Percentiles rank a stretch among this genome's conserved stretches.
These are phyloP conservation scores for Phalaenopsis hybrid DNA, from an alignment of 116 monocot genomes.

Conservation along the genomic window DNA sequence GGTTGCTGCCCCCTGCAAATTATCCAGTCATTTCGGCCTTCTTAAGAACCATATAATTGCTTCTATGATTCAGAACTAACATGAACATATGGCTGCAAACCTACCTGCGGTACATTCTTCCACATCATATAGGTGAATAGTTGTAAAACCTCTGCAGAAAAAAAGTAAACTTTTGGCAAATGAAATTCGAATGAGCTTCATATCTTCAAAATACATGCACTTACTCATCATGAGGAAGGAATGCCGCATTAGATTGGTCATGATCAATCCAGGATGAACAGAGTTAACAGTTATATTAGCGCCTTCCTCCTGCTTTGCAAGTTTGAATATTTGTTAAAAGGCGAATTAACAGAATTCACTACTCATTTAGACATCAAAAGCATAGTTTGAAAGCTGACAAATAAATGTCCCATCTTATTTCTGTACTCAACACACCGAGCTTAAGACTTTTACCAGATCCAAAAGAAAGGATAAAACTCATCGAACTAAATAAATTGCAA, in stretches of 20 bases:
- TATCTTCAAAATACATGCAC: background rate
- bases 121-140: conserved; percentile 64
- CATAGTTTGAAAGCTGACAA: no score
- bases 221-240: conserved; percentile 67
- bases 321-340: background rate
- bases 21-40: background rate
- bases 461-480: no score
- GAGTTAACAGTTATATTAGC: conserved; percentile 81
- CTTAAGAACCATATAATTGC: no score
- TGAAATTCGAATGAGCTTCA: background rate
- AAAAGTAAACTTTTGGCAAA: background rate
- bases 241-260: conserved; percentile 97
- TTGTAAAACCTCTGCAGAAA: conserved; percentile 48
- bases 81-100: conserved; percentile 18
- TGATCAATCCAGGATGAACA: conserved; percentile 91
- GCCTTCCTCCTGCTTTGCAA: conserved; percentile 63
- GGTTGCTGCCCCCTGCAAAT: conserved; percentile 78
- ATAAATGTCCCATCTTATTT: no score
- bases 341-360: no score
- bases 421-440: no score
- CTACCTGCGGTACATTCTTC: conserved; percentile 99
- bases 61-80: no score
- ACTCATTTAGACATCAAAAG: no score
- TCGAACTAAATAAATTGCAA: background rate
- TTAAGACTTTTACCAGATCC: no score